These are phyloP conservation scores for Phanerochaete carnosa DNA, from an alignment of 768 basidiomycete genomes.

Conservation along the genomic window DNA sequence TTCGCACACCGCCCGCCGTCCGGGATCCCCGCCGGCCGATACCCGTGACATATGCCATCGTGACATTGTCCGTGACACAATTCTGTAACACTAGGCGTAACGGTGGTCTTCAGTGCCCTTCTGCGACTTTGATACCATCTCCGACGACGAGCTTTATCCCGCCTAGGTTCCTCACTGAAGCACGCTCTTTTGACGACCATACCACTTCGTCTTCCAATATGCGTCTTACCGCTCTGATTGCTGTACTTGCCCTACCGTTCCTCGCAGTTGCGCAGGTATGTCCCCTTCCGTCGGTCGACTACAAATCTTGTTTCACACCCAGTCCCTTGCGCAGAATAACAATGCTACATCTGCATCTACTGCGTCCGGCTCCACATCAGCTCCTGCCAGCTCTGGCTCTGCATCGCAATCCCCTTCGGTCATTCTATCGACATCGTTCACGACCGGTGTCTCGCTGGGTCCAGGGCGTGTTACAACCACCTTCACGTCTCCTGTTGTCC, in stretches of 20 bases:
- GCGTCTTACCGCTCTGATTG: slow-evolving; percentile 9
- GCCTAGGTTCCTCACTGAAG: not conserved
- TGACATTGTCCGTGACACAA: not conserved
- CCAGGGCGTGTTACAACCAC: slow-evolving; percentile 41
- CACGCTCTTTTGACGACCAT: slow-evolving; percentile 2
- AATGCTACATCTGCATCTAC: not conserved
- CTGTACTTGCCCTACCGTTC: slow-evolving; percentile 34
- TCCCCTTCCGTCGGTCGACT: slow-evolving; percentile 1
- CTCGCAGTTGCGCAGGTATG: slow-evolving; percentile 41
- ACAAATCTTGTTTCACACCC: slow-evolving; percentile 17
- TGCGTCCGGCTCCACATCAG: slow-evolving; percentile 9
- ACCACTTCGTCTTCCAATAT: slow-evolving; percentile 1
- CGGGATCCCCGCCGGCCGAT: not conserved
- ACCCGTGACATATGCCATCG: not conserved
- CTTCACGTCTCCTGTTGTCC: slow-evolving; percentile 36
- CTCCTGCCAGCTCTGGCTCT: not conserved
- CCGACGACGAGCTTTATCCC: slow-evolving; percentile 2
- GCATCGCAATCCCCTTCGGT: not conserved
- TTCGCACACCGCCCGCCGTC: slow-evolving; percentile 8
- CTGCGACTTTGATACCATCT: not conserved
- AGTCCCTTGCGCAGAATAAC: not conserved
- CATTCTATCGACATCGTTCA: slow-evolving; percentile 24
- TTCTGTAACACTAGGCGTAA: not conserved
- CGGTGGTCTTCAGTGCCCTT: not conserved
- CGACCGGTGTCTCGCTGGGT: slow-evolving; percentile 34